These are phyloP conservation scores for Lactifluus subvellereus DNA, from an alignment of 768 basidiomycete species.

Conservation along the genomic window DNA sequence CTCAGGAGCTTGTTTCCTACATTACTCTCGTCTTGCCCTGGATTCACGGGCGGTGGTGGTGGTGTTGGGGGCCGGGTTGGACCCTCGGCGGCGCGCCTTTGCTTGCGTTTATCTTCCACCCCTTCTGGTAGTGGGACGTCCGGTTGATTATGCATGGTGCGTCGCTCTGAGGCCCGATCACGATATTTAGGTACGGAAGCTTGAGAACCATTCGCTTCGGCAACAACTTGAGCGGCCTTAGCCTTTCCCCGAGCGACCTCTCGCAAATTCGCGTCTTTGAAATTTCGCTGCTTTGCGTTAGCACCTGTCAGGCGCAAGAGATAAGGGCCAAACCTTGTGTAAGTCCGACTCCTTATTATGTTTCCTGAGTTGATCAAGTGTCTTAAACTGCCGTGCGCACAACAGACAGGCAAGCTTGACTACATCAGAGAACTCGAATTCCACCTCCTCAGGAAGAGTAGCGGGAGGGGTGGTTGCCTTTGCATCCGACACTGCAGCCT, in stretches of 20 bases:
- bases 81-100: constrained; percentile 49
- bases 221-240: constrained; percentile 37
- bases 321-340: constrained; percentile 66
- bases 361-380: constrained; percentile 73
- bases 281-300: constrained; percentile 64
- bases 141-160: constrained; percentile 88
- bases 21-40: constrained; percentile 76
- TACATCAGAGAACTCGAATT: constrained; percentile 81
- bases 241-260: constrained; percentile 71
- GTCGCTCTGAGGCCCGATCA: constrained; percentile 89
- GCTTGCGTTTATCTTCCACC: constrained; percentile 38
- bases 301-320: not conserved
- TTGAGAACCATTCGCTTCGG: constrained; percentile 28
- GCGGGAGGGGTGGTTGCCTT: constrained; percentile 30
- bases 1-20: constrained; percentile 89
- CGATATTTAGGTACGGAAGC: constrained; percentile 75
- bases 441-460: constrained; percentile 44
- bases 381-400: constrained; percentile 91
- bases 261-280: constrained; percentile 62
- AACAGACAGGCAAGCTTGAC: constrained; percentile 75
- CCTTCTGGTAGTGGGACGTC: constrained; percentile 67
- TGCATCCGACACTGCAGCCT: constrained; percentile 7
- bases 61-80: constrained; percentile 57
- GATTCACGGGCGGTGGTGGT: constrained; percentile 58
- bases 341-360: constrained; percentile 93